These are phyloP conservation scores for Ceratocystis colombiana DNA, from an alignment of 2,329 filamentous ascomycete species.

Conservation along the genomic window DNA sequence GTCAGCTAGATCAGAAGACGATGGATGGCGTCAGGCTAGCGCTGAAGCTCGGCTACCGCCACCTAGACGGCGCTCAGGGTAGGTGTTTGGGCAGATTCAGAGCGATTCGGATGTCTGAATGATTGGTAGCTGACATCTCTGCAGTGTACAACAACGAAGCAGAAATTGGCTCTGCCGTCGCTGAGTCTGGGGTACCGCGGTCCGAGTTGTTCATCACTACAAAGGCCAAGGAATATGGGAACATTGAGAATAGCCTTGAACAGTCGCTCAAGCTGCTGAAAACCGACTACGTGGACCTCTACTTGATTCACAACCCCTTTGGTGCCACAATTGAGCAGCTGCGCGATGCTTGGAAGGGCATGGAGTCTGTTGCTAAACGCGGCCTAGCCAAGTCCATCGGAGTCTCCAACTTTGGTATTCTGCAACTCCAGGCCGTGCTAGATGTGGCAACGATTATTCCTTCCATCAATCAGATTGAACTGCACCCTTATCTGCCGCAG, in stretches of 20 bases:
- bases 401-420: constrained; percentile 43
- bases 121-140: not conserved
- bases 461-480: constrained; percentile 59
- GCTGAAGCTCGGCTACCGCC: constrained; percentile 20
- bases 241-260: constrained; percentile 41
- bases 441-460: constrained; percentile 46
- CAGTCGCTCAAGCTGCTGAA: constrained; percentile 41
- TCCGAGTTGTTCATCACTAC: constrained; percentile 44
- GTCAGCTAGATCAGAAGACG: constrained; percentile 16
- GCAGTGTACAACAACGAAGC: constrained; percentile 37
- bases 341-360: constrained; percentile 31
- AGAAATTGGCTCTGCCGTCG: constrained; percentile 38
- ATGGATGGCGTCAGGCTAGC: constrained; percentile 19
- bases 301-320: constrained; percentile 40
- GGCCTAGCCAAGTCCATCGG: constrained; percentile 40
- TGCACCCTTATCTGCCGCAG: constrained; percentile 58
- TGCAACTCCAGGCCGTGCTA: constrained; percentile 37
- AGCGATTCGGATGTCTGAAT: no score
- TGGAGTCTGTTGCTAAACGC: constrained; percentile 35
- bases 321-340: constrained; percentile 20
- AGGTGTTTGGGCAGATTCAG: not conserved
- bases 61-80: constrained; percentile 19
- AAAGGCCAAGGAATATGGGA: constrained; percentile 40
- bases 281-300: constrained; percentile 45
- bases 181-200: constrained; percentile 34